Evolutionary conservation across 495 filamentous ascomycete genomes (phyloP).

Genomic region (Tuber aestivum): DNA sequence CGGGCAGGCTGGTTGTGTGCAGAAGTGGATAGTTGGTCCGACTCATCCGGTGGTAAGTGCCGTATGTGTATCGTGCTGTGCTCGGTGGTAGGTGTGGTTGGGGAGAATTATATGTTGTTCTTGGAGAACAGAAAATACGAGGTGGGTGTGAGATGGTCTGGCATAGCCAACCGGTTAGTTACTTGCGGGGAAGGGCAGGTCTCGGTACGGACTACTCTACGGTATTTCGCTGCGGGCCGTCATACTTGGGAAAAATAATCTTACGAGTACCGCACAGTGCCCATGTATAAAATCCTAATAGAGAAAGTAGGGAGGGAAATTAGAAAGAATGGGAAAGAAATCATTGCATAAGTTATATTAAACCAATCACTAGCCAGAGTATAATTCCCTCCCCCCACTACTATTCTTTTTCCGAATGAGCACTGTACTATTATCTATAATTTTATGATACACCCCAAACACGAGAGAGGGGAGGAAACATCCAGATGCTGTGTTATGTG

Average conservation of each 20-base stretch:
- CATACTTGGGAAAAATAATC: not conserved
- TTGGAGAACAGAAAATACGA: not conserved
- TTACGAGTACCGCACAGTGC: not conserved
- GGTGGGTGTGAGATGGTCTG: not conserved
- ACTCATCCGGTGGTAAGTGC: not conserved
- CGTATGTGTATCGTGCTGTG: not conserved
- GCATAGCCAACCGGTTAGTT: not conserved
- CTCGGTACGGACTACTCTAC: not conserved
- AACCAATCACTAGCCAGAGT: not conserved
- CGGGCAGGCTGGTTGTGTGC: not conserved
- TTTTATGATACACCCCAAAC: not conserved
- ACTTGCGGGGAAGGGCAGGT: not conserved
- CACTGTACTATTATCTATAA: not conserved
- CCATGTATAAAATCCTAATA: not conserved
- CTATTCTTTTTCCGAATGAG: too few relatives aligned
- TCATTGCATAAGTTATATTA: not conserved
- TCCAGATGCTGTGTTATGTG: not conserved
- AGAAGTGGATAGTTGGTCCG: not conserved
- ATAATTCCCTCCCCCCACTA: too few relatives aligned
- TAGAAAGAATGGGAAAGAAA: not conserved
- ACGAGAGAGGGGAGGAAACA: not conserved
- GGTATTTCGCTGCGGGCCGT: not conserved
- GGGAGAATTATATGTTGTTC: not conserved
- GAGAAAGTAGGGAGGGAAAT: not conserved
- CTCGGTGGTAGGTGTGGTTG: not conserved